A percentile compares a stretch with the other conserved stretches of the same genome.
Conservation (phyloP, 2,329 filamentous ascomycete species). For the Purpureocillium lavendulum region DNA sequence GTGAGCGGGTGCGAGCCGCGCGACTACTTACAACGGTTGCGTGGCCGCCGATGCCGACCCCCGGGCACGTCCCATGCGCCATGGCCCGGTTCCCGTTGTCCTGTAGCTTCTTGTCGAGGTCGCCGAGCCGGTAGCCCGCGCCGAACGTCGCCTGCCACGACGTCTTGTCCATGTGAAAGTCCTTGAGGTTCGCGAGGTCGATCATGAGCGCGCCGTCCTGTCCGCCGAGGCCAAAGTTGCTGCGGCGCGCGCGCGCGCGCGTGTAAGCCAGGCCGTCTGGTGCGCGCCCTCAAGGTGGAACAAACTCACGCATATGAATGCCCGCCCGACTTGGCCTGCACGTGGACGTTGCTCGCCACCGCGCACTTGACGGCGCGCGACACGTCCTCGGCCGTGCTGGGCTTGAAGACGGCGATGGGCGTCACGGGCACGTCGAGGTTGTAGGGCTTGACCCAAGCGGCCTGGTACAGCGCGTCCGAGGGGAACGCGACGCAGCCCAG, state of each 20-base stretch:
- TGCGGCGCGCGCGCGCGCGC: too few relatives aligned
- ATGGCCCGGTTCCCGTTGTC: conserved; percentile 46
- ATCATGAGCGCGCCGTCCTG: conserved; percentile 42
- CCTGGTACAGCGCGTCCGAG: conserved; percentile 32
- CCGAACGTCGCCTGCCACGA: conserved; percentile 49
- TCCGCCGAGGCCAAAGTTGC: conserved; percentile 38
- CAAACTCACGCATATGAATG: conserved; percentile 52
- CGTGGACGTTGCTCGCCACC: conserved; percentile 35
- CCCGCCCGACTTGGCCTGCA: conserved; percentile 55
- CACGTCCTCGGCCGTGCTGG: conserved; percentile 43
- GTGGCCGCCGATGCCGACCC: conserved; percentile 51
- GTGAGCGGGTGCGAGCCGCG: not conserved
- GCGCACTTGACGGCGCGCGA: conserved; percentile 51
- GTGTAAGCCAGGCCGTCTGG: not conserved
- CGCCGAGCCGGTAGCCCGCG: conserved; percentile 41
- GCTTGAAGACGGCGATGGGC: conserved; percentile 49
- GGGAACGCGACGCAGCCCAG: conserved; percentile 38
- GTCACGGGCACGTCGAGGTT: conserved; percentile 41
- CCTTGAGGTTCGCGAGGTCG: conserved; percentile 44
- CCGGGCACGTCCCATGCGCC: conserved; percentile 51
- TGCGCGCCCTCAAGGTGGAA: not conserved
- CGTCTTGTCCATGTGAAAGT: conserved; percentile 41
- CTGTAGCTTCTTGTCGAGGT: conserved; percentile 42
- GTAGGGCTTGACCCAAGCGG: conserved; percentile 42
- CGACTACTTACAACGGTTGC: conserved; percentile 39